phyloP scores from a whole-genome alignment of 1,284 basidiomycete species.

The Cystobasidiaceae sp. region DNA sequence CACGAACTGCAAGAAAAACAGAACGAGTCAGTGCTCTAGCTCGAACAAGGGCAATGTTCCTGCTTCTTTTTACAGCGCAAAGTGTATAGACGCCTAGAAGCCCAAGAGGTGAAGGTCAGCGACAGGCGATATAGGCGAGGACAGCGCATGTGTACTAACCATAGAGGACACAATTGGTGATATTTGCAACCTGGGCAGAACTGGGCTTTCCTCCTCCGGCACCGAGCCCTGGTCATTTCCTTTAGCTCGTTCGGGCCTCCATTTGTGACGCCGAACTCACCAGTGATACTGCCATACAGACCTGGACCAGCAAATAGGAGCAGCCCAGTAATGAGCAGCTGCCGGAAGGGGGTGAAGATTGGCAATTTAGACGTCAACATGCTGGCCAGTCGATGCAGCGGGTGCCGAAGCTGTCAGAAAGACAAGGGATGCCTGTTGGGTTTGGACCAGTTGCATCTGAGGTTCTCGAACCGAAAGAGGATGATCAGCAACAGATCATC shows the following conservation, averaged over 20 bases:
- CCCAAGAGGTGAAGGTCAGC: neutral
- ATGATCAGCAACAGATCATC: too few species aligned
- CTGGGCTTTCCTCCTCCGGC: constrained; percentile 13
- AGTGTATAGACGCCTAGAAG: constrained; percentile 13
- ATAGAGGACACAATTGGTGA: constrained; percentile 22
- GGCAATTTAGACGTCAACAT: neutral
- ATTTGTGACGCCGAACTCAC: neutral
- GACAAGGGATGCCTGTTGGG: too few species aligned
- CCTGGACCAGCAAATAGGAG: constrained; percentile 18
- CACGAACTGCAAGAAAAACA: neutral
- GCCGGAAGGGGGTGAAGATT: neutral
- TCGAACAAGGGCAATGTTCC: neutral
- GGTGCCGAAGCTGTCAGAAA: too few species aligned
- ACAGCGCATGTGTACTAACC: neutral
- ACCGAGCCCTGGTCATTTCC: neutral
- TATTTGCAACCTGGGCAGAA: constrained; percentile 11
- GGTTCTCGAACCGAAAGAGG: too few species aligned
- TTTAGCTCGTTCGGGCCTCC: neutral
- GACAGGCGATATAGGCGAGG: neutral
- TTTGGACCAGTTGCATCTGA: too few species aligned
- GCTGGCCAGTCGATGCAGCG: neutral
- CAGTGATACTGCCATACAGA: constrained; percentile 12
- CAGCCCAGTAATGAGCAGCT: constrained; percentile 8
- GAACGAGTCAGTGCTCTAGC: neutral
- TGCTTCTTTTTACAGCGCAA: neutral